Evolutionary conservation across 371 early-diverging fungal species (phyloP).

Genomic region (Gilbertella persicaria): DNA sequence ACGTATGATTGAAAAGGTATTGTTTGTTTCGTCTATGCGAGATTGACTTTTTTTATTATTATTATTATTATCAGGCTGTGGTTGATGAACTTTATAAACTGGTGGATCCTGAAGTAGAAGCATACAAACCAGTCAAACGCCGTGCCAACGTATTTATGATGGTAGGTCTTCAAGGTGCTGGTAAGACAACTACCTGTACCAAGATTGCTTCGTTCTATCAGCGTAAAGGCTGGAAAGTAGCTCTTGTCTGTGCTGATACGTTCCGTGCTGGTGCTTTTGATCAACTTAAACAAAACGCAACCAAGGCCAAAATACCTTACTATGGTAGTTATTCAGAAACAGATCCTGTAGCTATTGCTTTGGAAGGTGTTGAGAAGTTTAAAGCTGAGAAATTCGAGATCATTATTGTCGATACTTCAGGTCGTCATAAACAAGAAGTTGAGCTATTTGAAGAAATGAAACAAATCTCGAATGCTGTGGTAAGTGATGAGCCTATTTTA

Average conservation of each 20-base stretch:
- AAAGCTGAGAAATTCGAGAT: slow-evolving; percentile 97
- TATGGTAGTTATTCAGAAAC: slow-evolving; percentile 93
- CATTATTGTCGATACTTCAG: slow-evolving; percentile 99
- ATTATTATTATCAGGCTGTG: too few relatives aligned
- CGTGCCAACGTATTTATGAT: slow-evolving; percentile 95
- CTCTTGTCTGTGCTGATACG: slow-evolving; percentile 99
- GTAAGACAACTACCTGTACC: slow-evolving; percentile 99
- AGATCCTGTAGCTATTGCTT: slow-evolving; percentile 96
- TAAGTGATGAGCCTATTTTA: slow-evolving; percentile 26
- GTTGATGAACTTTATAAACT: slow-evolving; percentile 94
- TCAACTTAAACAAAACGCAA: slow-evolving; percentile 99
- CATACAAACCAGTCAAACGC: slow-evolving; percentile 88
- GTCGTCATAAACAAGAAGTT: slow-evolving; percentile 98
- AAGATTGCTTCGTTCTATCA: slow-evolving; percentile 98
- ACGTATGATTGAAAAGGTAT: slow-evolving; percentile 86
- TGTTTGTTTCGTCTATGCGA: too few relatives aligned
- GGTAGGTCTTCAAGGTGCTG: slow-evolving; percentile 99
- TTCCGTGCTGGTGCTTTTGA: slow-evolving; percentile 99
- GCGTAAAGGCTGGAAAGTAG: slow-evolving; percentile 97
- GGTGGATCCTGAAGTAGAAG: slow-evolving; percentile 92
- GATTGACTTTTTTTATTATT: neutral
- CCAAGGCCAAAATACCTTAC: slow-evolving; percentile 97
- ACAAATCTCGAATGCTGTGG: slow-evolving; percentile 88
- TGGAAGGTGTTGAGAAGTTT: slow-evolving; percentile 96
- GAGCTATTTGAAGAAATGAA: slow-evolving; percentile 99